These are phyloP conservation scores for Citrus australasica DNA, from an alignment of 345 rosid genomes.

Conservation along the genomic window DNA sequence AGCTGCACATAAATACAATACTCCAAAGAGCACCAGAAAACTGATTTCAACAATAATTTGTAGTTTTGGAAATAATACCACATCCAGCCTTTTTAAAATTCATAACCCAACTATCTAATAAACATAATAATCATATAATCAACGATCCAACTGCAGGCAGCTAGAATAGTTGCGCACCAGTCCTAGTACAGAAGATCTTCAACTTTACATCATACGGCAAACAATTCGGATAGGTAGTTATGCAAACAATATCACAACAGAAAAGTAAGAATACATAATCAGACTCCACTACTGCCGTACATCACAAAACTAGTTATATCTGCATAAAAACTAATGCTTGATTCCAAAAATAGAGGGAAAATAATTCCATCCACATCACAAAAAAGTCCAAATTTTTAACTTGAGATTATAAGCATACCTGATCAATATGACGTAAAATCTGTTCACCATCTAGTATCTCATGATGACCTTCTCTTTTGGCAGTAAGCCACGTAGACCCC, in stretches of 20 bases:
- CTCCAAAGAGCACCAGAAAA: neutral
- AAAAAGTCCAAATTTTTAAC: neutral
- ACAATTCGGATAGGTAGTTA: neutral
- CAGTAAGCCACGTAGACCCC: conserved; percentile 55
- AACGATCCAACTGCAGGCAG: neutral
- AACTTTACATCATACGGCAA: neutral
- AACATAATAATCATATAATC: neutral
- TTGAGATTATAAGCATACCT: conserved; percentile 35
- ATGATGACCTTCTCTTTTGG: conserved; percentile 55
- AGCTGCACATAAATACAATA: neutral
- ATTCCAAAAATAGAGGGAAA: neutral
- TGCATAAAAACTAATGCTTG: neutral
- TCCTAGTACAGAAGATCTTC: neutral
- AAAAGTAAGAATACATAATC: neutral
- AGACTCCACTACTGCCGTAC: neutral
- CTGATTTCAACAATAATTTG: neutral
- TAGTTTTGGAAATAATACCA: neutral
- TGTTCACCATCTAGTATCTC: conserved; percentile 66
- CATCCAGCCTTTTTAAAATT: neutral
- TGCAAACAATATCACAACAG: neutral
- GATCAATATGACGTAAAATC: conserved; percentile 47
- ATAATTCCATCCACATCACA: neutral
- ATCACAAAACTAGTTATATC: conserved; percentile 3
- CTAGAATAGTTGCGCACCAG: neutral
- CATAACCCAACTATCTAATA: neutral